Evolutionary conservation across 371 early-diverging fungal species (phyloP).

Genomic region (Apophysomyces sp.): DNA sequence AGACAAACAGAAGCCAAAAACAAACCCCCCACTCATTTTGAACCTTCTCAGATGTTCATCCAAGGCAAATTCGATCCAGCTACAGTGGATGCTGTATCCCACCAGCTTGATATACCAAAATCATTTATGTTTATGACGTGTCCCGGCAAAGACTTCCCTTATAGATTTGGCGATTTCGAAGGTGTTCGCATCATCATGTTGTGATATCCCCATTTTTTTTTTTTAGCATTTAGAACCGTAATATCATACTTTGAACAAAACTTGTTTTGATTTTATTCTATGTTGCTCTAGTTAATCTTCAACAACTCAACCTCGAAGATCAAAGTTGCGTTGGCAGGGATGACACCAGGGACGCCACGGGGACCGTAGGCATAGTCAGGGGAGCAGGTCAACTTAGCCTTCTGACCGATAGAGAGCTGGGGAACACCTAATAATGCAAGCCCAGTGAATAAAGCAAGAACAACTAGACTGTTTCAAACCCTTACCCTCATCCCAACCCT

Average conservation of each 20-base stretch:
- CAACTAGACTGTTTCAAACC: background rate
- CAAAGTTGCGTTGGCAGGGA: slow-evolving; percentile 83
- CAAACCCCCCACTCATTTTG: background rate
- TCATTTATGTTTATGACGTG: slow-evolving; percentile 50
- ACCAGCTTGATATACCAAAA: slow-evolving; percentile 39
- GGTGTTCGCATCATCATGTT: slow-evolving; percentile 53
- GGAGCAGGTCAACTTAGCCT: slow-evolving; percentile 68
- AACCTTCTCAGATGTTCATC: slow-evolving; percentile 27
- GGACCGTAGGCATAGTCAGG: slow-evolving; percentile 77
- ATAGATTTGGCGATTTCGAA: slow-evolving; percentile 41
- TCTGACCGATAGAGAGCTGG: slow-evolving; percentile 79
- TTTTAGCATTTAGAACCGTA: background rate
- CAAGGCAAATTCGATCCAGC: slow-evolving; percentile 44
- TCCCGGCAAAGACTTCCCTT: slow-evolving; percentile 35
- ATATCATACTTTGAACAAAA: background rate
- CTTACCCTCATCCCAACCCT: slow-evolving; percentile 74
- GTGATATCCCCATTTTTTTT: slow-evolving; percentile 2
- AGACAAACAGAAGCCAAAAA: background rate
- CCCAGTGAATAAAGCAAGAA: background rate
- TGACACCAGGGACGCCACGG: slow-evolving; percentile 66
- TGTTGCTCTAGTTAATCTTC: slow-evolving; percentile 82
- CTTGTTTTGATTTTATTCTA: background rate
- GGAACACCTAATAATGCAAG: slow-evolving; percentile 66
- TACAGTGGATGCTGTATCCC: slow-evolving; percentile 46
- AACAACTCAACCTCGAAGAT: slow-evolving; percentile 83